These are phyloP conservation scores for Phaffomyces opuntiae DNA, from an alignment of 805 yeast genomes.

Conservation along the genomic window DNA sequence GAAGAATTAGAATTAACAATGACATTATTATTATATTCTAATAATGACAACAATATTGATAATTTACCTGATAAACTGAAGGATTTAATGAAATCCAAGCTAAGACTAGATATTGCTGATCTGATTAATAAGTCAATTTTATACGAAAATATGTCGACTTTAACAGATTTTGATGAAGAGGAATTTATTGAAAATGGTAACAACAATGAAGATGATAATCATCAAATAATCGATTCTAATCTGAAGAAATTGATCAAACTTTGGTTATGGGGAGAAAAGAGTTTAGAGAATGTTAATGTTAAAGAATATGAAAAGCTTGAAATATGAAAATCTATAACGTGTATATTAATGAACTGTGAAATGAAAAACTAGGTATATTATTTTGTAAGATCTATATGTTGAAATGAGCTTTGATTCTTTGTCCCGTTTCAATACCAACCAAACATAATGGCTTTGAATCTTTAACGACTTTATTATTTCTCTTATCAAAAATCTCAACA, in stretches of 20 bases:
- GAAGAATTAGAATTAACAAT: conserved; percentile 74
- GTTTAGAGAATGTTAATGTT: not conserved
- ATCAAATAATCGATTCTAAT: conserved; percentile 22
- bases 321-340: not conserved
- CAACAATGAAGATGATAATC: conserved; percentile 1
- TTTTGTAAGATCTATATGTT: not conserved
- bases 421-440: conserved; percentile 48
- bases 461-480: conserved; percentile 24
- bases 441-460: conserved; percentile 45
- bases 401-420: conserved; percentile 29
- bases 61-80: conserved; percentile 47
- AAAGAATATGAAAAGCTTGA: conserved; percentile 1
- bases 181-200: not conserved
- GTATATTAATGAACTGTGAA: not conserved
- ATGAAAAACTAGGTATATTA: too few species aligned
- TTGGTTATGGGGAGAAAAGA: conserved; percentile 54
- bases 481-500: conserved; percentile 29
- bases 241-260: conserved; percentile 50
- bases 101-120: conserved; percentile 60
- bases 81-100: conserved; percentile 47
- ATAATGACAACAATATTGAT: conserved; percentile 15
- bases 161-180: conserved; percentile 8
- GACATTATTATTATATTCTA: conserved; percentile 61
- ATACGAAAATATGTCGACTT: conserved; percentile 11
- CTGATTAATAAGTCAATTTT: conserved; percentile 64